Percentiles rank a stretch among this genome's conserved stretches.
Evolutionary conservation across 1,139 yeast species (phyloP).

Genomic region (Pichia kudriavzevii): DNA sequence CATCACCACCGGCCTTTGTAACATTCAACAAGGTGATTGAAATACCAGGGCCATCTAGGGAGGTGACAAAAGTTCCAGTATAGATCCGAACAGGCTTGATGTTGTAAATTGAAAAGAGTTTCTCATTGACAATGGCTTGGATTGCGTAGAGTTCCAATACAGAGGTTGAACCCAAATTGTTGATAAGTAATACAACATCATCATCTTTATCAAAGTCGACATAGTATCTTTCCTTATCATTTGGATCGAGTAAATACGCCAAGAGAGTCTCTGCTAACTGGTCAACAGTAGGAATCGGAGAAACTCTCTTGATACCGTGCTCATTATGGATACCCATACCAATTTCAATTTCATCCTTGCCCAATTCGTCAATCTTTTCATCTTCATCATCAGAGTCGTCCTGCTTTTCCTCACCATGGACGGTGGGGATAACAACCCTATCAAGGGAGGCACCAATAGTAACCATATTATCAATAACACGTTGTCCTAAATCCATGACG

Average conservation of each 20-base stretch:
- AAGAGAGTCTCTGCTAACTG: conserved; percentile 47
- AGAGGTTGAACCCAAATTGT: conserved; percentile 83
- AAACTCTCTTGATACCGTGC: conserved; percentile 68
- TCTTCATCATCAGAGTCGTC: conserved; percentile 39
- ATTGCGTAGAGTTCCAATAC: conserved; percentile 66
- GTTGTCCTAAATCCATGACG: conserved; percentile 51
- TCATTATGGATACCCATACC: conserved; percentile 97
- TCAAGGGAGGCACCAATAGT: conserved; percentile 88
- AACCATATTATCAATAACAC: conserved; percentile 57
- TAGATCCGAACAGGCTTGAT: conserved; percentile 60
- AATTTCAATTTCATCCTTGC: conserved; percentile 61
- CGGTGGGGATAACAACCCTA: conserved; percentile 71
- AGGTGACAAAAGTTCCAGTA: conserved; percentile 74
- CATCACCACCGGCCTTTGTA: conserved; percentile 37
- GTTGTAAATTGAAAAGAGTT: conserved; percentile 39
- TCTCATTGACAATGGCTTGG: conserved; percentile 40
- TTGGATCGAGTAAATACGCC: conserved; percentile 44
- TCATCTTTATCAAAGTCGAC: conserved; percentile 56
- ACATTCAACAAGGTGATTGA: conserved; percentile 70
- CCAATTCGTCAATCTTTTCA: conserved; percentile 36
- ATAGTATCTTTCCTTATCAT: conserved; percentile 63
- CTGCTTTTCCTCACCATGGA: conserved; percentile 32
- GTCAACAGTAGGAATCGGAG: conserved; percentile 65
- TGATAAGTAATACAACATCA: conserved; percentile 61
- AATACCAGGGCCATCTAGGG: conserved; percentile 87